Conservation (phyloP, 129 eudicot genomes). For the Artemisia tridentata region DNA sequence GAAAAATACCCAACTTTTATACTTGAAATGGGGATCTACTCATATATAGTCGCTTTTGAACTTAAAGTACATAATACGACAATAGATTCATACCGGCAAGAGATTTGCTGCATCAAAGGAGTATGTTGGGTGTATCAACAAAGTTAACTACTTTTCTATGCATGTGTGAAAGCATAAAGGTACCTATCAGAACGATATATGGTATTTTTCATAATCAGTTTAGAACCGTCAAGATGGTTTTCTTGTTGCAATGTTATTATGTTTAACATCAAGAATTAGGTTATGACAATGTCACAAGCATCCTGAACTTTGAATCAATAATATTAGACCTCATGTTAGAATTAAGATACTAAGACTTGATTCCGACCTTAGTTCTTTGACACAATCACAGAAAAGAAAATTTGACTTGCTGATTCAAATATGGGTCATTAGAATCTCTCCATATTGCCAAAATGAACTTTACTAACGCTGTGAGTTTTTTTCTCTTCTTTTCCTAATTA, state of each 20-base stretch:
- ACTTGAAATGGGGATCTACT: slow-evolving; percentile 11
- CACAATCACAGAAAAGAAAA: too few species aligned
- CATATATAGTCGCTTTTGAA: slow-evolving; percentile 4
- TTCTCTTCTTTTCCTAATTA: too few species aligned
- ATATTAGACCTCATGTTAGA: background rate
- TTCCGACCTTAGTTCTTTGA: too few species aligned
- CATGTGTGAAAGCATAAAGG: slow-evolving; percentile 11
- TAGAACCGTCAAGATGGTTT: background rate
- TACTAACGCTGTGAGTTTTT: too few species aligned
- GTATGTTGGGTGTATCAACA: slow-evolving; percentile 15
- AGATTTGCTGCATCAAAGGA: slow-evolving; percentile 21
- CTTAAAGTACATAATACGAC: slow-evolving; percentile 8
- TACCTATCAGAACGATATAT: too few species aligned
- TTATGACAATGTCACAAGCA: background rate
- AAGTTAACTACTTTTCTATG: background rate
- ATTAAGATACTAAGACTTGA: background rate
- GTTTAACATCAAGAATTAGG: background rate
- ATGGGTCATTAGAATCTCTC: too few species aligned
- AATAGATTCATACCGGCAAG: background rate
- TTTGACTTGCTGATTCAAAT: too few species aligned
- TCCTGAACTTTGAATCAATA: too few species aligned
- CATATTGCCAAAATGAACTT: too few species aligned
- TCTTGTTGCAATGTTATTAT: background rate
- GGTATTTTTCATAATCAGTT: background rate
- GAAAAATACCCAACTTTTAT: slow-evolving; percentile 7